Percentiles rank a stretch among this genome's conserved stretches.
Conservation (phyloP, 2,329 filamentous ascomycete species). For the Chrysoporthe cubensis region DNA sequence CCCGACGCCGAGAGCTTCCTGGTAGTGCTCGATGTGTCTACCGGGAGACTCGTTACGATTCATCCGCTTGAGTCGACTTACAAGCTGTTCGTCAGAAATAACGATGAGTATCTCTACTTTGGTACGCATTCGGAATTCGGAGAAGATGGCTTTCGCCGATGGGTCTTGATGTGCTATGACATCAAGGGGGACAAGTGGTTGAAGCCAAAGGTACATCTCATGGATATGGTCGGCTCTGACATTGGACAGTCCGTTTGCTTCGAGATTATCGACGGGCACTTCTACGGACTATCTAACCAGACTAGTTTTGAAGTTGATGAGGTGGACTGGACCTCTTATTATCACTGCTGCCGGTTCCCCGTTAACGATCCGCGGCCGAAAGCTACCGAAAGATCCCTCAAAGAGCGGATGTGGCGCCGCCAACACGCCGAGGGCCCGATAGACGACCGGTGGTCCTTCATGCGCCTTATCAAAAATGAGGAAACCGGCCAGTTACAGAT, state of each 20-base stretch:
- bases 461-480: constrained; percentile 66
- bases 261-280: constrained; percentile 66
- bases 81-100: constrained; percentile 71
- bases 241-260: constrained; percentile 73
- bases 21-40: constrained; percentile 51
- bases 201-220: constrained; percentile 53
- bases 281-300: constrained; percentile 73
- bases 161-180: constrained; percentile 62
- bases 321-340: constrained; percentile 70
- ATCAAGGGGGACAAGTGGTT: constrained; percentile 47
- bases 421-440: constrained; percentile 72
- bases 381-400: constrained; percentile 47
- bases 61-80: constrained; percentile 48
- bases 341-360: constrained; percentile 67
- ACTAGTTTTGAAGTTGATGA: constrained; percentile 65
- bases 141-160: constrained; percentile 61
- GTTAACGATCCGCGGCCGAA: constrained; percentile 49
- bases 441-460: constrained; percentile 73
- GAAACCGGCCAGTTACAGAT: constrained; percentile 61
- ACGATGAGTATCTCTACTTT: constrained; percentile 63
- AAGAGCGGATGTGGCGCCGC: constrained; percentile 63
- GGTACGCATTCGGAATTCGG: constrained; percentile 63
- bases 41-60: constrained; percentile 45
- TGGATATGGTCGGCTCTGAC: constrained; percentile 65
- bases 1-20: constrained; percentile 52